Percentiles rank a stretch among this genome's conserved stretches.
Conservation (phyloP, 1,284 basidiomycete genomes). For the Schizophyllum amplum region DNA sequence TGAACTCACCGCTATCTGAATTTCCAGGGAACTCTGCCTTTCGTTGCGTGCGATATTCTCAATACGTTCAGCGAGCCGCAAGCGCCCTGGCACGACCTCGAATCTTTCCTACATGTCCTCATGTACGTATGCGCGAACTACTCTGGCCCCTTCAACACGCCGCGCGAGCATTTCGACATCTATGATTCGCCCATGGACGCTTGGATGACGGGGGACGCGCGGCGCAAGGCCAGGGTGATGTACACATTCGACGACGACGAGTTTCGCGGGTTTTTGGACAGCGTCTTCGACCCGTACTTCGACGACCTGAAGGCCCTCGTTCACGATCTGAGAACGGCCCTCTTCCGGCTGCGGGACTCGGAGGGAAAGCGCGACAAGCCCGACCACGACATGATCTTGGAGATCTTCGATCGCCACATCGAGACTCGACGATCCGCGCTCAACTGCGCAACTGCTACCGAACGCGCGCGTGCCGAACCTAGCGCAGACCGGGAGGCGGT, state of each 20-base stretch:
- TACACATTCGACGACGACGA: neutral
- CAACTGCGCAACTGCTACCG: too few species aligned
- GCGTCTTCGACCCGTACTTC: neutral
- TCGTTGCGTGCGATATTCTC: constrained; percentile 6
- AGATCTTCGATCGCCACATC: too few species aligned
- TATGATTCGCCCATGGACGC: neutral
- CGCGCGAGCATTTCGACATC: constrained; percentile 3
- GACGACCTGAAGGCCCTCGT: neutral
- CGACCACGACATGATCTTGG: too few species aligned
- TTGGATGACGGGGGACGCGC: neutral
- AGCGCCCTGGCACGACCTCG: constrained; percentile 6
- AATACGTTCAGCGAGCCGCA: neutral
- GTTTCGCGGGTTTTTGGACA: neutral
- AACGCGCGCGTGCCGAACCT: too few species aligned
- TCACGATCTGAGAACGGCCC: neutral
- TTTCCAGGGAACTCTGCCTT: constrained; percentile 8
- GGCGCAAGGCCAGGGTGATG: neutral
- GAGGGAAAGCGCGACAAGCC: too few species aligned
- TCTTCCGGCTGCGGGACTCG: too few species aligned
- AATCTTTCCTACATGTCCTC: constrained; percentile 6
- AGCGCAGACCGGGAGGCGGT: too few species aligned
- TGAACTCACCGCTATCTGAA: too few species aligned
- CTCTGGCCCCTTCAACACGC: constrained; percentile 1
- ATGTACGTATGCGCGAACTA: constrained; percentile 5
- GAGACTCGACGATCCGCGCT: too few species aligned